Evolutionary conservation across 139 green algal genomes (phyloP).

Genomic region (Chlamydomonas sphaeroides): DNA sequence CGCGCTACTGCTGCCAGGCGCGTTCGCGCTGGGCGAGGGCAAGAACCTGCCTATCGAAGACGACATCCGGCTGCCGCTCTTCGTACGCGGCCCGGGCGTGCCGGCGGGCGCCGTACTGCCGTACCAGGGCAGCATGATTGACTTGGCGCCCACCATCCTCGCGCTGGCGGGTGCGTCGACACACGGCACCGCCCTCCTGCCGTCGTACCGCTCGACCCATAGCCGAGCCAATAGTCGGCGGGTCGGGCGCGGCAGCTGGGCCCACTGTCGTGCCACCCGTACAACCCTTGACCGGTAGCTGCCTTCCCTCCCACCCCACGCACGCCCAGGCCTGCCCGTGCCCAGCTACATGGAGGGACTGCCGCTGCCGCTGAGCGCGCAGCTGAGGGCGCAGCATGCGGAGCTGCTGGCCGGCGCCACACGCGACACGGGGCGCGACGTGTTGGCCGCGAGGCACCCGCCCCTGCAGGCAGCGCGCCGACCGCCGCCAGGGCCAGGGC

Average conservation of each 20-base stretch:
- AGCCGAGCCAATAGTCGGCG: no score
- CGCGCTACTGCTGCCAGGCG: constrained; percentile 41
- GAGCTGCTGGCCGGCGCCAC: not conserved
- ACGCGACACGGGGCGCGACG: no score
- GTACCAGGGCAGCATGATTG: constrained; percentile 38
- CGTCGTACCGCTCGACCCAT: no score
- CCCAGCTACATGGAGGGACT: constrained; percentile 13
- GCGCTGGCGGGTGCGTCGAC: constrained; percentile 10
- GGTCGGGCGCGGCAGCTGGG: no score
- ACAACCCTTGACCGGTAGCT: no score
- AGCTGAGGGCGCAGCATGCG: not conserved
- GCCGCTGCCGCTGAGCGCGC: not conserved
- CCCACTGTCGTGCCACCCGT: no score
- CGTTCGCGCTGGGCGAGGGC: not conserved
- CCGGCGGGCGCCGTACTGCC: not conserved
- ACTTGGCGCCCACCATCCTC: constrained; percentile 31
- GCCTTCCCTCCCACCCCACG: no score
- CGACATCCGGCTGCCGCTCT: constrained; percentile 25
- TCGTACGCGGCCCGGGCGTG: constrained; percentile 16
- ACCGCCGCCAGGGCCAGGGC: no score
- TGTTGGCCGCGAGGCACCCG: no score
- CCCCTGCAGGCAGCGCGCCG: no score
- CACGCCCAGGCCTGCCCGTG: not conserved
- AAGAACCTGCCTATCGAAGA: constrained; percentile 22
- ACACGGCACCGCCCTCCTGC: no score